Conservation (phyloP, 2,329 filamentous ascomycete genomes). For the Diaporthe helianthi region DNA sequence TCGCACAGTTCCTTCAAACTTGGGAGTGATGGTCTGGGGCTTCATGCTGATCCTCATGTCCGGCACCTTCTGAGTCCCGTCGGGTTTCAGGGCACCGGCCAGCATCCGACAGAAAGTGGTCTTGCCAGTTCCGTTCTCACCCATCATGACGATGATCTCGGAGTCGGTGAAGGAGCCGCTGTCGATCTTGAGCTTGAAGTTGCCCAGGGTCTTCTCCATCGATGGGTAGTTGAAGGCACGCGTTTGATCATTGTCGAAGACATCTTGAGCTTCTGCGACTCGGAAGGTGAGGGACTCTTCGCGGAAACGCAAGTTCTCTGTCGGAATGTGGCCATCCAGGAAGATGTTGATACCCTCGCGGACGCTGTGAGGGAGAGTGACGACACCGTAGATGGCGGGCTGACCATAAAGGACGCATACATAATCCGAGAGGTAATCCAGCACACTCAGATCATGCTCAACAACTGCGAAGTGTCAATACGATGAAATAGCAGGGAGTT, state of each 20-base stretch:
- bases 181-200: conserved; percentile 85
- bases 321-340: conserved; percentile 96
- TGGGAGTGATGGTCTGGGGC: conserved; percentile 98
- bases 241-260: conserved; percentile 83
- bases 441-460: conserved; percentile 97
- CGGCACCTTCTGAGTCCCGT: conserved; percentile 78
- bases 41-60: conserved; percentile 99
- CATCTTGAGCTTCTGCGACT: conserved; percentile 86
- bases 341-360: conserved; percentile 97
- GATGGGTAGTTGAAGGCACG: conserved; percentile 86
- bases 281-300: conserved; percentile 97
- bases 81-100: conserved; percentile 91
- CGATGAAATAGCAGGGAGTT: too few species aligned
- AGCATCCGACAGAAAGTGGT: conserved; percentile 98
- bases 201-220: conserved; percentile 92
- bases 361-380: conserved; percentile 93
- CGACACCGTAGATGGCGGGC: conserved; percentile 96
- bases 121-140: conserved; percentile 98
- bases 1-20: conserved; percentile 95
- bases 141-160: conserved; percentile 99
- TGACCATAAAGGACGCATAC: conserved; percentile 96
- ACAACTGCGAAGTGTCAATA: conserved; percentile 64
- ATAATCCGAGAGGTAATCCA: conserved; percentile 98
- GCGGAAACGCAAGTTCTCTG: conserved; percentile 97
- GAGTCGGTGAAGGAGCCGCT: conserved; percentile 92